phyloP scores from a whole-genome alignment of 768 basidiomycete species.

The Saitozyma podzolica region DNA sequence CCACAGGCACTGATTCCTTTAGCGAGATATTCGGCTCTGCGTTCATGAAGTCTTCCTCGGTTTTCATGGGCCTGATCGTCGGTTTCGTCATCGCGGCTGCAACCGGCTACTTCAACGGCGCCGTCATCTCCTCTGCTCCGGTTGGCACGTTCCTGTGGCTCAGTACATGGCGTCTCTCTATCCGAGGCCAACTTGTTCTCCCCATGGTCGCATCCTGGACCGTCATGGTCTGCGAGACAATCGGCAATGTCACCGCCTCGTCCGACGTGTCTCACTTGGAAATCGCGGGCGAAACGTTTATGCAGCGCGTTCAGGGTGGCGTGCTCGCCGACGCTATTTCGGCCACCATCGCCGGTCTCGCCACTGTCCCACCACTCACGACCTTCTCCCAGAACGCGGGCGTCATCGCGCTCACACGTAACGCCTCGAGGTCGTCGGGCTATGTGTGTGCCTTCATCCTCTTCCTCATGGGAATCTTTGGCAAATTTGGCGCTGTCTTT shows the following conservation, averaged over 20 bases:
- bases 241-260: conserved; percentile 28
- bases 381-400: conserved; percentile 36
- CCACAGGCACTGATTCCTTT: background rate
- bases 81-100: conserved; percentile 29
- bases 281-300: conserved; percentile 24
- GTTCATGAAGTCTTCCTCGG: conserved; percentile 29
- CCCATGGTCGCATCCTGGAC: conserved; percentile 34
- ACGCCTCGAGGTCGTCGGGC: conserved; percentile 20
- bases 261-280: conserved; percentile 22
- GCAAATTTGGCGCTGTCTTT: conserved; percentile 80
- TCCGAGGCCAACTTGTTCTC: conserved; percentile 24
- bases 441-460: conserved; percentile 29
- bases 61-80: conserved; percentile 29
- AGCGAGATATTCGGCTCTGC: conserved; percentile 30
- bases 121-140: conserved; percentile 21
- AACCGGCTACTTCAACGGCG: conserved; percentile 27
- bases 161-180: conserved; percentile 15
- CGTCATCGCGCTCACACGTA: conserved; percentile 30
- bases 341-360: conserved; percentile 28
- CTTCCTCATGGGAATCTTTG: conserved; percentile 57
- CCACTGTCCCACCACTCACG: conserved; percentile 31
- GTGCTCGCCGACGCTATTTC: conserved; percentile 26
- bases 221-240: conserved; percentile 27
- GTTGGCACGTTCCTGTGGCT: conserved; percentile 25
- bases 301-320: conserved; percentile 27